Conservation (phyloP, 306 rosid species). For the Fragaria ananassa region DNA sequence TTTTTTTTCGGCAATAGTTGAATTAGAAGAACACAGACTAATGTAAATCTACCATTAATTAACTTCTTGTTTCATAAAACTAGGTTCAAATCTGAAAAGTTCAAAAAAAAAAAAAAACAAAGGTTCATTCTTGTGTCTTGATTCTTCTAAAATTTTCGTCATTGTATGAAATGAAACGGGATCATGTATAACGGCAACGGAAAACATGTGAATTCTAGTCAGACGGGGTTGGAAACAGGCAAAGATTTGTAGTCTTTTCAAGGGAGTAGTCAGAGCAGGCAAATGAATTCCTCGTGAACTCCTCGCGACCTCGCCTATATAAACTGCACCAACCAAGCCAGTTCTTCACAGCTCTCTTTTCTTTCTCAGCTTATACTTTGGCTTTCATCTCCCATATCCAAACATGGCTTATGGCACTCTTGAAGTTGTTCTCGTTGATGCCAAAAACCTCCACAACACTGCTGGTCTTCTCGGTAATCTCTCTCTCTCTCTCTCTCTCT, state of each 20-base stretch:
- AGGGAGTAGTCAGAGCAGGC: background rate
- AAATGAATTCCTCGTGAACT: background rate
- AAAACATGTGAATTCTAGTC: background rate
- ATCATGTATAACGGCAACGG: background rate
- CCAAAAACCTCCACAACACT: background rate
- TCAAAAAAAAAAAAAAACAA: no score
- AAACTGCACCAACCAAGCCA: background rate
- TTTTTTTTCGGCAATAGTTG: no score
- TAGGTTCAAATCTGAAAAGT: no score
- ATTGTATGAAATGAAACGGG: background rate
- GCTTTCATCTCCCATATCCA: background rate
- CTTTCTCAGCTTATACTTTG: background rate
- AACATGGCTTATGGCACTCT: background rate
- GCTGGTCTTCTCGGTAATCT: background rate
- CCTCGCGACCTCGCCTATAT: background rate
- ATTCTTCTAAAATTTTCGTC: background rate
- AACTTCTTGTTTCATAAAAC: no score
- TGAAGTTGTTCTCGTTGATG: slow-evolving; percentile 3
- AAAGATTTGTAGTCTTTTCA: background rate
- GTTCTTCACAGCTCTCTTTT: background rate
- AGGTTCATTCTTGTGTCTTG: no score
- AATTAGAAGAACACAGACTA: no score
- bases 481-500: background rate
- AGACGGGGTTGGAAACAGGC: background rate
- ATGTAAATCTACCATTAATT: no score